These are phyloP conservation scores for Didymosphaeria variabile DNA, from an alignment of 2,329 filamentous ascomycete species.

Conservation along the genomic window DNA sequence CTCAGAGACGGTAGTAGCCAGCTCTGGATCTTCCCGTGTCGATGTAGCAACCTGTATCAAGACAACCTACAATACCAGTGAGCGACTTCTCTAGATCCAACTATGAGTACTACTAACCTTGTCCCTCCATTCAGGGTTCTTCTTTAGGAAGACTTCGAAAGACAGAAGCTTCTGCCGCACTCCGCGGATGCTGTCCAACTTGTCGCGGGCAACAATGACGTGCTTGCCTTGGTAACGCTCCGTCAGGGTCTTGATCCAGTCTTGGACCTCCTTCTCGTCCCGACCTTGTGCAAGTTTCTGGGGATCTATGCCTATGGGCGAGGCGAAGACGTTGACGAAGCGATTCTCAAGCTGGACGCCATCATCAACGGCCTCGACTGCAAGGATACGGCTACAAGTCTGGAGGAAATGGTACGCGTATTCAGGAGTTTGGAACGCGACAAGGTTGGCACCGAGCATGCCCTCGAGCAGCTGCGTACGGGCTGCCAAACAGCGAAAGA, in stretches of 20 bases:
- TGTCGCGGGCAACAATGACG: slow-evolving; percentile 91
- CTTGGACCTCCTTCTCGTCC: slow-evolving; percentile 74
- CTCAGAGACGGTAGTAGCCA: slow-evolving; percentile 88
- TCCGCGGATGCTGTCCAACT: slow-evolving; percentile 90
- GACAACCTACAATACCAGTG: slow-evolving; percentile 68
- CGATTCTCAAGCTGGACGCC: slow-evolving; percentile 91
- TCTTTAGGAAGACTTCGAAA: slow-evolving; percentile 92
- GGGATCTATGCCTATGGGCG: slow-evolving; percentile 92
- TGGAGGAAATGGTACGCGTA: slow-evolving; percentile 95
- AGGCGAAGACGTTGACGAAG: slow-evolving; percentile 86
- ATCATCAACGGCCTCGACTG: slow-evolving; percentile 87
- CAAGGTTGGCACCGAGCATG: slow-evolving; percentile 89
- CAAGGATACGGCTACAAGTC: slow-evolving; percentile 89
- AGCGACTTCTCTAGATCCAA: slow-evolving; percentile 7
- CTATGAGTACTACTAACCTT: slow-evolving; percentile 54
- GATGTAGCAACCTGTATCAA: slow-evolving; percentile 94
- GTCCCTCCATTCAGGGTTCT: slow-evolving; percentile 88
- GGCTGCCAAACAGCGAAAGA: slow-evolving; percentile 89
- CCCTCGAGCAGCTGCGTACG: slow-evolving; percentile 89
- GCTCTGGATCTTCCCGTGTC: slow-evolving; percentile 84
- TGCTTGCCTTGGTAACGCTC: slow-evolving; percentile 88
- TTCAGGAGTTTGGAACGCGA: slow-evolving; percentile 93
- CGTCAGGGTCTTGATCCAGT: slow-evolving; percentile 81
- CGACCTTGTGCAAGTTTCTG: slow-evolving; percentile 76
- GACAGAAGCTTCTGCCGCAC: slow-evolving; percentile 92